phyloP scores from a whole-genome alignment of 148 eudicot genomes.

The Linanthus parryae region DNA sequence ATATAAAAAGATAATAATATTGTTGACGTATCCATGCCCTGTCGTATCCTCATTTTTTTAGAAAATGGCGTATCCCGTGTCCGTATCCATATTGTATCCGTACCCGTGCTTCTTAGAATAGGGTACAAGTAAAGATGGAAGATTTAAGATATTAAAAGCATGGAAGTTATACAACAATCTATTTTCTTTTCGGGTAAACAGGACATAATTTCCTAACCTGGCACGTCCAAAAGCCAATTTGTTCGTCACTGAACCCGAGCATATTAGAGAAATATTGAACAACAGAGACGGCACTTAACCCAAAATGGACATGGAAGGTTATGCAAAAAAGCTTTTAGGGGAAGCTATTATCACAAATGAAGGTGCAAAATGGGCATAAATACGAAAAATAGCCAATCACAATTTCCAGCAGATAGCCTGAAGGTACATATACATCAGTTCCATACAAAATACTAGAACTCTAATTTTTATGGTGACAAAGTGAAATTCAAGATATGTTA shows the following conservation, averaged over 20 bases:
- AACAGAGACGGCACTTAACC: conserved; percentile 29
- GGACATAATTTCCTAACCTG: conserved; percentile 32
- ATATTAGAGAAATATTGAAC: conserved; percentile 29
- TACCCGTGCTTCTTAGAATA: too few species aligned
- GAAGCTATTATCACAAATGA: conserved; percentile 31
- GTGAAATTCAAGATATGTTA: neutral
- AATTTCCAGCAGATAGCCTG: conserved; percentile 40
- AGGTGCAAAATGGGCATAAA: conserved; percentile 38
- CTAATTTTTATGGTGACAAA: neutral
- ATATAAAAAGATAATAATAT: too few species aligned
- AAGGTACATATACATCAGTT: conserved; percentile 19
- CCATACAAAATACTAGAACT: neutral
- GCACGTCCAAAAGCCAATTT: conserved; percentile 30
- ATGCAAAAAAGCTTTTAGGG: conserved; percentile 36
- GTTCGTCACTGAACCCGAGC: conserved; percentile 35
- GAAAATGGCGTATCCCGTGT: too few species aligned
- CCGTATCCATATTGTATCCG: too few species aligned
- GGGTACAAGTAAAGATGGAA: too few species aligned
- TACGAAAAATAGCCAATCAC: conserved; percentile 37
- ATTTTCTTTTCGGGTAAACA: neutral
- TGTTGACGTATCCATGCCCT: neutral
- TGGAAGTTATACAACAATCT: too few species aligned
- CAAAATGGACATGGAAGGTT: conserved; percentile 26
- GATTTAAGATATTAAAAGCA: too few species aligned
- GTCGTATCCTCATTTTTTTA: too few species aligned